Conservation (phyloP, 176 grass and related monocot species). For the Pontederia paniculata region DNA sequence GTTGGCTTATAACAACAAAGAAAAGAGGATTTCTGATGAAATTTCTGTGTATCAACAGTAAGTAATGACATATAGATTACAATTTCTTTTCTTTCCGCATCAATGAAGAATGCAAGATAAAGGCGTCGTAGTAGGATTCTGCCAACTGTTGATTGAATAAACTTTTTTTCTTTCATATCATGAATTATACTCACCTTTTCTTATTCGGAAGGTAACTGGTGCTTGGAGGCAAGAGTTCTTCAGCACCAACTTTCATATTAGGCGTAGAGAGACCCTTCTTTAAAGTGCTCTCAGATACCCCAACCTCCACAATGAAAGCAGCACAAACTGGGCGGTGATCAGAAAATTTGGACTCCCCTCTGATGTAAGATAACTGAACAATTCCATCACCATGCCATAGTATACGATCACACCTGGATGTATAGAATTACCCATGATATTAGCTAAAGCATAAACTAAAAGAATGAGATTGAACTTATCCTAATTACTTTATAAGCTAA, state of each 20-base stretch:
- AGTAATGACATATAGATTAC: too few relatives aligned
- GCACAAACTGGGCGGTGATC: constrained; percentile 78
- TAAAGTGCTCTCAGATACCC: constrained; percentile 26
- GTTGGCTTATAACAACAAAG: too few relatives aligned
- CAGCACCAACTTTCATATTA: constrained; percentile 76
- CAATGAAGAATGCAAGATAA: too few relatives aligned
- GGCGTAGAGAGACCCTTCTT: constrained; percentile 27
- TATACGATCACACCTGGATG: constrained; percentile 74
- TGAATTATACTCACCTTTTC: not conserved
- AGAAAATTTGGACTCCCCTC: constrained; percentile 83
- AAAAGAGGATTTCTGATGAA: too few relatives aligned
- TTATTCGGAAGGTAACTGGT: not conserved
- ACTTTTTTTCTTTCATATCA: too few relatives aligned
- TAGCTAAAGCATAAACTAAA: not conserved
- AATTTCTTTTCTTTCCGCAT: too few relatives aligned
- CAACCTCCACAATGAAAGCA: constrained; percentile 52
- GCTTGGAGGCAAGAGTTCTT: constrained; percentile 41
- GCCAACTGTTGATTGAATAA: too few relatives aligned
- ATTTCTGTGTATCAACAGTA: too few relatives aligned
- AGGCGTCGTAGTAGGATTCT: too few relatives aligned
- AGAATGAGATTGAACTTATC: not conserved
- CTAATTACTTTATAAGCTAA: not conserved
- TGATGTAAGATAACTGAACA: constrained; percentile 66
- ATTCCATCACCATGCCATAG: constrained; percentile 83
- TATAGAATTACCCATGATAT: not conserved